phyloP scores from a whole-genome alignment of 345 rosid species.

The Dipteronia dyeriana region DNA sequence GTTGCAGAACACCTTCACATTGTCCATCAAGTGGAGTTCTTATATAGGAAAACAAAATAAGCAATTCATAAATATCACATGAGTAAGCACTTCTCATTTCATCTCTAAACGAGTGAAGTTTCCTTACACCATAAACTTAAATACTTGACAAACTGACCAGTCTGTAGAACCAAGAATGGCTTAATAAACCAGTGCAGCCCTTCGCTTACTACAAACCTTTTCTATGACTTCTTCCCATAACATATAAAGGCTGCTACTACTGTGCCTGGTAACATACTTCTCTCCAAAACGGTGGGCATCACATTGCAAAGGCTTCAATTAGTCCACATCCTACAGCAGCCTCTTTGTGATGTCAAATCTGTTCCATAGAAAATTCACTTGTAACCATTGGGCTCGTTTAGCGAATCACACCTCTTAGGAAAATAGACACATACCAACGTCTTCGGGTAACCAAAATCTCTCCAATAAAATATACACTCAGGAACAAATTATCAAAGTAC shows the following conservation, averaged over 20 bases:
- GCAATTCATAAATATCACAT: conserved; percentile 42
- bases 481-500: conserved; percentile 9
- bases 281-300: conserved; percentile 37
- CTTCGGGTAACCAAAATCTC: conserved; percentile 36
- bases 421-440: conserved; percentile 29
- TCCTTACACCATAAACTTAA: conserved; percentile 45
- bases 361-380: conserved; percentile 65
- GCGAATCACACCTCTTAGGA: conserved; percentile 38
- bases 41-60: conserved; percentile 27
- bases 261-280: conserved; percentile 32
- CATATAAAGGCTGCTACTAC: conserved; percentile 31
- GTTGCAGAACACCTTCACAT: conserved; percentile 31
- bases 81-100: conserved; percentile 37
- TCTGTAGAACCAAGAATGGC: conserved; percentile 29
- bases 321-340: conserved; percentile 60
- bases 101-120: conserved; percentile 32
- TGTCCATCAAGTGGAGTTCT: conserved; percentile 25
- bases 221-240: conserved; percentile 23
- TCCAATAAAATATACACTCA: conserved; percentile 20
- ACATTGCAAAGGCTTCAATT: conserved; percentile 42
- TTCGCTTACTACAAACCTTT: conserved; percentile 21
- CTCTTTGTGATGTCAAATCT: conserved; percentile 58
- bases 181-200: conserved; percentile 37
- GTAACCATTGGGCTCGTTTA: conserved; percentile 39
- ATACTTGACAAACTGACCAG: conserved; percentile 30